phyloP scores from a whole-genome alignment of 805 yeast species.

The Metschnikowia similis region DNA sequence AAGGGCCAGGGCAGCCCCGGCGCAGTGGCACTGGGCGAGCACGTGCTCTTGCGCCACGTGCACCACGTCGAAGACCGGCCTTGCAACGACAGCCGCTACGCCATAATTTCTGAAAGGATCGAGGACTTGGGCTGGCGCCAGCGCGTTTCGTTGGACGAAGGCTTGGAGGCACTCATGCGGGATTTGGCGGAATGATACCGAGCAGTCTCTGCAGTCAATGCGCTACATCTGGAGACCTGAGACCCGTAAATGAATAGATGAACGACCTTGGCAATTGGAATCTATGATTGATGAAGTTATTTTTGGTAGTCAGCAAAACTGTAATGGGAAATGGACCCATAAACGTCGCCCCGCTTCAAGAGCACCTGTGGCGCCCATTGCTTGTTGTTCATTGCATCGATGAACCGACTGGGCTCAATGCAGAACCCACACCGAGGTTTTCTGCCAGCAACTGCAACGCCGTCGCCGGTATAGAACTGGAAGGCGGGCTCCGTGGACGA shows the following conservation, averaged over 20 bases:
- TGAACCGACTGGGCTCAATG: conserved; percentile 57
- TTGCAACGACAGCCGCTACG: conserved; percentile 31
- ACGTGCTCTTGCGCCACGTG: conserved; percentile 15
- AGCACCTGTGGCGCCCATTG: conserved; percentile 48
- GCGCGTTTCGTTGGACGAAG: conserved; percentile 17
- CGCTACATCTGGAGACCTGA: too few species aligned
- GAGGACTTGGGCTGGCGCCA: conserved; percentile 31
- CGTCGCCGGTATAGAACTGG: conserved; percentile 63
- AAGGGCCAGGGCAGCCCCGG: background rate
- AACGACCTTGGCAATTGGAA: too few species aligned
- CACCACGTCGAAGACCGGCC: conserved; percentile 26
- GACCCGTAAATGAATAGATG: too few species aligned
- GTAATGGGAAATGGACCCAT: conserved; percentile 46
- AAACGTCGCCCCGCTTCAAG: conserved; percentile 44
- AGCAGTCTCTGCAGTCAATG: too few species aligned
- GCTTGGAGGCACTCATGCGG: conserved; percentile 16
- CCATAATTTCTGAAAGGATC: conserved; percentile 22
- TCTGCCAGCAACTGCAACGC: conserved; percentile 34
- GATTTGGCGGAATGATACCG: background rate
- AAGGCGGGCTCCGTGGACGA: conserved; percentile 61
- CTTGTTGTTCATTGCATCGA: conserved; percentile 47
- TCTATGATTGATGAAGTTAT: too few species aligned
- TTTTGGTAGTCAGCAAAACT: background rate
- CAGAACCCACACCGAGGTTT: conserved; percentile 51
- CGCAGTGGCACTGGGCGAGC: background rate